A percentile compares a stretch with the other conserved stretches of the same genome.
These are phyloP conservation scores for Scedosporium apiospermum DNA, from an alignment of 2,329 filamentous ascomycete species.

Conservation along the genomic window DNA sequence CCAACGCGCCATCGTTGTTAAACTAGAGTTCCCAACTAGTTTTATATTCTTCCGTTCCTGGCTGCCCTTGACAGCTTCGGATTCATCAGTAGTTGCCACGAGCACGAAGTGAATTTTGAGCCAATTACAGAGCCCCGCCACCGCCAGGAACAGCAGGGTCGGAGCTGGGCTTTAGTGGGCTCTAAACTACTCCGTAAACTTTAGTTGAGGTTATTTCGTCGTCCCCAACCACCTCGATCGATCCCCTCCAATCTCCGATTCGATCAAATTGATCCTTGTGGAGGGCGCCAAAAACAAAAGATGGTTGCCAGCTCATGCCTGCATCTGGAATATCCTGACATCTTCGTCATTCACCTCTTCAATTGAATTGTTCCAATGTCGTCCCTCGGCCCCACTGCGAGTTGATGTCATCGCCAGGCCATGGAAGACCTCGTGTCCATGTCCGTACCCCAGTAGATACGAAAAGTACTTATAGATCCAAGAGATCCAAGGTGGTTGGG, in stretches of 20 bases:
- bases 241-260: background rate
- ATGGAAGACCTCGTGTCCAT: background rate
- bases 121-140: background rate
- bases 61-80: background rate
- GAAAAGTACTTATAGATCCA: background rate
- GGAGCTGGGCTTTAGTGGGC: background rate
- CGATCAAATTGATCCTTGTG: background rate
- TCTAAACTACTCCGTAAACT: no score
- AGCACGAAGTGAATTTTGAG: background rate
- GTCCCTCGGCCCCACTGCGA: background rate
- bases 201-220: no score
- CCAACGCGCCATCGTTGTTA: no score
- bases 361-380: background rate
- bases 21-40: no score
- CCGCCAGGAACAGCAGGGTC: background rate
- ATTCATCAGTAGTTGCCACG: background rate
- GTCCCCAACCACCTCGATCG: background rate
- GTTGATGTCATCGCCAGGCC: background rate
- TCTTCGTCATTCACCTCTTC: background rate
- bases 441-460: no score
- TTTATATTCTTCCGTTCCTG: background rate
- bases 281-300: background rate
- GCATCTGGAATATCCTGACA: background rate
- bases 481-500: background rate
- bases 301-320: background rate